Evolutionary conservation across 352 stramenopile species (phyloP), one percentile per base, ranked within the genome.

Genomic region (Phytophthora aleatoria): DNA sequence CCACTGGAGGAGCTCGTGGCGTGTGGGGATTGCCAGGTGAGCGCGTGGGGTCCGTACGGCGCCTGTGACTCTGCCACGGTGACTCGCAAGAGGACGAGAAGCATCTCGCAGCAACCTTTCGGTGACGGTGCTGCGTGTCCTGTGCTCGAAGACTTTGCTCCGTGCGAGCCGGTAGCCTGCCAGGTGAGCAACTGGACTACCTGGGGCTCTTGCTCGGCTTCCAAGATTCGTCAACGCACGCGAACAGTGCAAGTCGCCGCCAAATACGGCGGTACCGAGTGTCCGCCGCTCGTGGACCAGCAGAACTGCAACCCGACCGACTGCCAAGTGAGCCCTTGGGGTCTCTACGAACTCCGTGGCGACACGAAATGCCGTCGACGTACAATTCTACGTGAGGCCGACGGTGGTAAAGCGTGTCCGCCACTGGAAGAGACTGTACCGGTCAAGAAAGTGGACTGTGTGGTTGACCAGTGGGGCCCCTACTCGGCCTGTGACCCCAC

Each of bases 301-400:
- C 74, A 86, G 28, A 90, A 87, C 59, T 91, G 83, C 57, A 89
- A 89, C 67, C 80, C 80, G 10, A 77, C 61, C 0, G 71, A 91
- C 63, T 91, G 82, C 52, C 74, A 76, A 36, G 78, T 90, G 16
- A 68, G 79, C 28, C 72, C 69, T 8, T 90, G 79, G 79, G 76
- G 73, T 10, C 61, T 60, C 0, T 90, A 61, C 61, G 61, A 76
- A 55, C 24, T 90, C 2, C 48, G 76, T 15, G 71, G 79, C 0
- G 31, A 51, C 48, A 85, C 65, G 3, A 89, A 88, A 50, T 69
- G 73, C 2, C 81, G 81, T 5, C 77, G 66, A 13, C 61, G 81
- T 0, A 61, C 54, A 2, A 42, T 90, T 5, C 26, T 87, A 2
- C 64, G 76, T 15, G 26, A 73, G 0, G 51, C 54, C 4, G 79